Evolutionary conservation across 1,139 yeast genomes (phyloP).

Genomic region (Candida sojae): DNA sequence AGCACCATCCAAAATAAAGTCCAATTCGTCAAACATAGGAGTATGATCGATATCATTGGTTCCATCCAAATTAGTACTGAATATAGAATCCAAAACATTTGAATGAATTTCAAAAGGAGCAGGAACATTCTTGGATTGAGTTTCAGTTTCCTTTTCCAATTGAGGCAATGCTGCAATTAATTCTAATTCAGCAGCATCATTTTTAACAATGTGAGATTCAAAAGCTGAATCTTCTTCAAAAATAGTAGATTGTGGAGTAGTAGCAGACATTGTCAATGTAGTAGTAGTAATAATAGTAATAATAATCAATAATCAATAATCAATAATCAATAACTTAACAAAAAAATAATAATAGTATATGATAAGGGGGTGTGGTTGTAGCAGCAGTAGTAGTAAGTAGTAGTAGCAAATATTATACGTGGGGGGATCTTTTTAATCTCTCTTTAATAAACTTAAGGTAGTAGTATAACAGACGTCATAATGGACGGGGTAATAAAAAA

Average conservation of each 20-base stretch:
- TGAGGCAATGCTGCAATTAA: constrained; percentile 9
- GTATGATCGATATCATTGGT: constrained; percentile 45
- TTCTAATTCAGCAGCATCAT: constrained; percentile 7
- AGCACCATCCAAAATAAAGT: constrained; percentile 46
- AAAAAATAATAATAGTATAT: constrained; percentile 3
- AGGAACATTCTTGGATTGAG: constrained; percentile 13
- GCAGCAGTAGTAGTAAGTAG: constrained; percentile 2
- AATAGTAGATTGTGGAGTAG: constrained; percentile 13
- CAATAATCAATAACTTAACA: constrained; percentile 2
- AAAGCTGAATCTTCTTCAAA: constrained; percentile 27
- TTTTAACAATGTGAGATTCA: constrained; percentile 21
- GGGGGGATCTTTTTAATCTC: neutral
- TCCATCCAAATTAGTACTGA: constrained; percentile 49
- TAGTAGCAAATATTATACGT: neutral
- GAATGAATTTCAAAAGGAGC: constrained; percentile 58
- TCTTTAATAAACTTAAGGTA: constrained; percentile 3
- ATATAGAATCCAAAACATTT: constrained; percentile 62
- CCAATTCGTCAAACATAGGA: constrained; percentile 68
- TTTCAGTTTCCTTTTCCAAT: constrained; percentile 10
- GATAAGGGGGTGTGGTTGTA: neutral
- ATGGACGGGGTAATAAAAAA: constrained; percentile 24
- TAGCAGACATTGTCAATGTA: constrained; percentile 26
- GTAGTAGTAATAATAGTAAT: constrained; percentile 1
- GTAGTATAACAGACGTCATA: constrained; percentile 25
- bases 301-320: constrained; percentile 1